Evolutionary conservation across 1,284 basidiomycete species (phyloP), one percentile per base, ranked within the genome.

Genomic region (Ceratobasidium papillatum): DNA sequence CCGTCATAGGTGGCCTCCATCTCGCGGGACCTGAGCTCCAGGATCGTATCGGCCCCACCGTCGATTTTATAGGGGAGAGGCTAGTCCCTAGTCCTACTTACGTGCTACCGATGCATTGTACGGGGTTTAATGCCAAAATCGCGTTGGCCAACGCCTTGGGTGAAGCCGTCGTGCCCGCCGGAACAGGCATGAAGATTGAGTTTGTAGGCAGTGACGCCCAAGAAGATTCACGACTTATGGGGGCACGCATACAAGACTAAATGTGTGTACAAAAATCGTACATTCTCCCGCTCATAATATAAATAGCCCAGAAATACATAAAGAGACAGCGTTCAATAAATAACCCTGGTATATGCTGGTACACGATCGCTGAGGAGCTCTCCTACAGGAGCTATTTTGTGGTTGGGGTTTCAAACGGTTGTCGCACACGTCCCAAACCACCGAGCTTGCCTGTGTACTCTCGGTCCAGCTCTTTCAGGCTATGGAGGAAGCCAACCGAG

Each of bases 81-180:
- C 81, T 94, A 34, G 80, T 84, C 12, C 92, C 92, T 3, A 81
- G 87, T 0, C 92, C 91, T 0, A 85, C 85, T 0, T 94, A 90
- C 77, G 82, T 94, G 49, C 84, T 94, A 0, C 93, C 93, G 0
- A 91, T 95, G 88, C 94, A 94, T 81, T 94, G 93, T 78, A 88
- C 91, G 0, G 93, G 93, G 0, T 92, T 94, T 79, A 85, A 86
- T 38, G 87, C 86, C 34, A 92, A 94, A 80, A 80, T 91, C 0
- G 90, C 89, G 3, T 81, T 95, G 76, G 87, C 90, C 78, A 81
- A 82, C 8, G 91, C 87, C 1, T 84, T 95, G 14, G 93, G 92
- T 22, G 87, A 91, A 63, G 88, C 88, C 0, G 91, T 90, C 78
- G 91, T 94, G 12, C 91, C 92, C 0, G 90, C 89, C 3, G 92